phyloP scores from a whole-genome alignment of 306 rosid genomes.

The Luffa aegyptiaca region DNA sequence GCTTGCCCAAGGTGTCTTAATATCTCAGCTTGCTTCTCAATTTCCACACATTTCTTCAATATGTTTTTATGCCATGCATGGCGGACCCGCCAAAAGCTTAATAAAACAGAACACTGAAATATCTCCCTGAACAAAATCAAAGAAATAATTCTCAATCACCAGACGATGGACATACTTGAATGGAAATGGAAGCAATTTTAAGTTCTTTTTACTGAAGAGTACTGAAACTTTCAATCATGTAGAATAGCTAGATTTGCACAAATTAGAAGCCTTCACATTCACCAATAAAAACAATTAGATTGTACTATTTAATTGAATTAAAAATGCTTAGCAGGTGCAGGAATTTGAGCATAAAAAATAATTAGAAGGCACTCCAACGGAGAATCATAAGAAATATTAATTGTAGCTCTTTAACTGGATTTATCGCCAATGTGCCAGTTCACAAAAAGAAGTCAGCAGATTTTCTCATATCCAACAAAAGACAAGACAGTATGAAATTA shows the following conservation, averaged over 20 bases:
- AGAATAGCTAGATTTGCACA: not conserved
- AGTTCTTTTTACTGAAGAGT: not conserved
- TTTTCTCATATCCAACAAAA: not conserved
- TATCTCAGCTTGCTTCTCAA: conserved; percentile 53
- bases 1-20: conserved; percentile 46
- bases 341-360: not conserved
- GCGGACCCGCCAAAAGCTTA: conserved; percentile 76
- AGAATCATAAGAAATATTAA: not conserved
- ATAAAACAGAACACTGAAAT: conserved; percentile 65
- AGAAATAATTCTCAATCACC: conserved; percentile 11
- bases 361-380: not conserved
- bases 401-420: not conserved
- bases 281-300: not conserved
- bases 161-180: not conserved
- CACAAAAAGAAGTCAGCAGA: not conserved
- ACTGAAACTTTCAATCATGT: not conserved
- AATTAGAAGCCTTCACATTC: not conserved
- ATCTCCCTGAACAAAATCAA: conserved; percentile 61
- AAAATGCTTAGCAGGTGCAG: not conserved
- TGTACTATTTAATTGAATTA: not conserved
- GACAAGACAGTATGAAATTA: not conserved
- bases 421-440: not conserved
- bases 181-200: not conserved
- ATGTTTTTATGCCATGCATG: conserved; percentile 82
- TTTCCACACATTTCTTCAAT: conserved; percentile 40